A percentile compares a stretch with the other conserved stretches of the same genome.
phyloP scores from a whole-genome alignment of 768 basidiomycete species.

The Cantharellus anzutake region DNA sequence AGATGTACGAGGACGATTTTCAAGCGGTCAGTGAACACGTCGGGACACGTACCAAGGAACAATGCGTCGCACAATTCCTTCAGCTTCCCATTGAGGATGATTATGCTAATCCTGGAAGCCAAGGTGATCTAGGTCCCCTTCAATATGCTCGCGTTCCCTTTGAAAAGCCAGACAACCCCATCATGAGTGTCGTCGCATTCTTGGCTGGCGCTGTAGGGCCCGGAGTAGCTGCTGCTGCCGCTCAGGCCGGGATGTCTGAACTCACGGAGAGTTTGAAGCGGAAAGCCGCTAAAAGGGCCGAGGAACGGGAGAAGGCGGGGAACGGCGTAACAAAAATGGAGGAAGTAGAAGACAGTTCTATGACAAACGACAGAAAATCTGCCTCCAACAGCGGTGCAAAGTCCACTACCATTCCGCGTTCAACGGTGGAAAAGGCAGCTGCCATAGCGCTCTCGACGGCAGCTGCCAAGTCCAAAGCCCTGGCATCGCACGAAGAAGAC shows the following conservation, averaged over 20 bases:
- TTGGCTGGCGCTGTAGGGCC: constrained; percentile 83
- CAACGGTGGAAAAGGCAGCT: constrained; percentile 67
- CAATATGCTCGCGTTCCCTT: constrained; percentile 71
- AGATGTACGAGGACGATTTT: constrained; percentile 99
- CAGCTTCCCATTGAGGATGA: constrained; percentile 93
- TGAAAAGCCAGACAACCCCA: constrained; percentile 89
- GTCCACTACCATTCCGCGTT: constrained; percentile 31
- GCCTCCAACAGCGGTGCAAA: constrained; percentile 21
- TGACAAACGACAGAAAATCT: constrained; percentile 20
- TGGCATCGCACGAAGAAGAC: constrained; percentile 67
- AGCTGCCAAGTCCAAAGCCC: constrained; percentile 57
- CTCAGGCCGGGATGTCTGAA: constrained; percentile 73
- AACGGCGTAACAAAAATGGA: neutral
- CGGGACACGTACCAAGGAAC: constrained; percentile 75
- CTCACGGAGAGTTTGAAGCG: constrained; percentile 40
- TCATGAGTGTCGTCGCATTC: constrained; percentile 97
- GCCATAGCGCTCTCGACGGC: constrained; percentile 77
- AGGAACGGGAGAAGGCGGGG: constrained; percentile 7
- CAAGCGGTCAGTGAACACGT: constrained; percentile 83
- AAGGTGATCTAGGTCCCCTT: constrained; percentile 57
- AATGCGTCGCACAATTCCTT: constrained; percentile 90
- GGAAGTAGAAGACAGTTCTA: constrained; percentile 1
- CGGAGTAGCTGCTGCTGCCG: constrained; percentile 82
- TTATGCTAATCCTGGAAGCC: constrained; percentile 29
- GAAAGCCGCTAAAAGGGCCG: constrained; percentile 16